Evolutionary conservation across 75 land plant genomes (phyloP).

Genomic region (Chamaecyparis obtusa): DNA sequence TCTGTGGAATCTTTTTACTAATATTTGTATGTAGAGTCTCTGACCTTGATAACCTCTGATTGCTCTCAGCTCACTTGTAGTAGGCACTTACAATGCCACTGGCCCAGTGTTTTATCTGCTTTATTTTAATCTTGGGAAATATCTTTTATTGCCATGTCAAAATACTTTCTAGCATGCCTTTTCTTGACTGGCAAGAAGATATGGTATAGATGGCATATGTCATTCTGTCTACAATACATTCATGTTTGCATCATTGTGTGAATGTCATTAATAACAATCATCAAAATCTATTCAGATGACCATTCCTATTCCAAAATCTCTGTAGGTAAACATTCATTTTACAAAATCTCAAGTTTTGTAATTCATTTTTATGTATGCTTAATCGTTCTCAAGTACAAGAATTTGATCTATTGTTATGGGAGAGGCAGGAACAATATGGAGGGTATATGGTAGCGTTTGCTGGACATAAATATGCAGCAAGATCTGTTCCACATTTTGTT

Average conservation of each 20-base stretch:
- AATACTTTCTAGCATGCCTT: background rate
- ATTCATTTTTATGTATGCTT: background rate
- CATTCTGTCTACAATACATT: background rate
- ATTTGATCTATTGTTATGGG: background rate
- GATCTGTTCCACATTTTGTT: constrained; percentile 66
- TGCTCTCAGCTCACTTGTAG: background rate
- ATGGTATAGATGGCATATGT: background rate
- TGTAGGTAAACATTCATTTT: background rate
- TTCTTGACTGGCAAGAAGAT: background rate
- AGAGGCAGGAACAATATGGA: constrained; percentile 33
- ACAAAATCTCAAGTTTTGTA: background rate
- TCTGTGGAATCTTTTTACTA: background rate
- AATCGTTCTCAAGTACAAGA: background rate
- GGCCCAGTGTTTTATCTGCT: background rate
- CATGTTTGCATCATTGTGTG: background rate
- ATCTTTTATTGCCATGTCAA: background rate
- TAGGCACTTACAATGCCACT: background rate
- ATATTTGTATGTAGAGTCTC: background rate
- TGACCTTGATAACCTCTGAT: background rate
- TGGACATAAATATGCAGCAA: constrained; percentile 77
- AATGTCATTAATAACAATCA: background rate
- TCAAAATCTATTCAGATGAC: too few species aligned
- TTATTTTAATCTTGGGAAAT: background rate
- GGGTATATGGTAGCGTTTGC: constrained; percentile 87
- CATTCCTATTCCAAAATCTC: background rate